Conservation (phyloP, 1,284 basidiomycete genomes). For the Apiotrichum domesticum region DNA sequence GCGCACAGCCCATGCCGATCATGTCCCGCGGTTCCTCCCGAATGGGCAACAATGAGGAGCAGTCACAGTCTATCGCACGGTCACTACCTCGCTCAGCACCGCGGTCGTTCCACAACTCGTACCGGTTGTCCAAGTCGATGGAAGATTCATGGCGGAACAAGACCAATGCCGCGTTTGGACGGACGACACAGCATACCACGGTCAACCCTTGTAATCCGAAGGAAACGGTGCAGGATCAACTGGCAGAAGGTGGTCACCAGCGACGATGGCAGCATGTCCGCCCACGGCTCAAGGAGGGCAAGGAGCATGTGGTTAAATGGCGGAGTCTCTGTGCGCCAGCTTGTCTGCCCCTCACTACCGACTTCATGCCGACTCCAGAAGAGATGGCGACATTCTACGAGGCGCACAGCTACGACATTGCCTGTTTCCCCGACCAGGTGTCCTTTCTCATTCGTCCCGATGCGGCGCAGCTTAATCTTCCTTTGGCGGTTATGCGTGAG, state of each 20-base stretch:
- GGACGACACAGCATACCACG: slow-evolving; percentile 33
- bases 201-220: slow-evolving; percentile 46
- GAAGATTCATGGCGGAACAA: slow-evolving; percentile 38
- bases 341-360: slow-evolving; percentile 88
- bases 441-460: slow-evolving; percentile 59
- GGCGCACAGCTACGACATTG: slow-evolving; percentile 55
- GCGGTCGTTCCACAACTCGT: slow-evolving; percentile 13
- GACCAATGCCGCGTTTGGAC: slow-evolving; percentile 27
- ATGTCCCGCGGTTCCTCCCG: slow-evolving; percentile 13
- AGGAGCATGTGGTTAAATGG: slow-evolving; percentile 88
- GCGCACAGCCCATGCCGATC: slow-evolving; percentile 38
- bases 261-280: slow-evolving; percentile 84
- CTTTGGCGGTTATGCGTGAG: slow-evolving; percentile 80
- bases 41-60: slow-evolving; percentile 18
- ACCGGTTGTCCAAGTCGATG: slow-evolving; percentile 20
- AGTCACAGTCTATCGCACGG: slow-evolving; percentile 11
- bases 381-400: slow-evolving; percentile 75
- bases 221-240: slow-evolving; percentile 7
- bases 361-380: slow-evolving; percentile 69
- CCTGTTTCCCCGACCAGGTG: slow-evolving; percentile 43
- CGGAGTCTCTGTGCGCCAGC: slow-evolving; percentile 72
- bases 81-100: slow-evolving; percentile 13
- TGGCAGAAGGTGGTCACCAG: slow-evolving; percentile 53
- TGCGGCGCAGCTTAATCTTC: slow-evolving; percentile 53
- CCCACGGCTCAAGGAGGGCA: slow-evolving; percentile 58